Evolutionary conservation across 345 rosid genomes (phyloP).

Genomic region (Chamaenerion angustifolium): DNA sequence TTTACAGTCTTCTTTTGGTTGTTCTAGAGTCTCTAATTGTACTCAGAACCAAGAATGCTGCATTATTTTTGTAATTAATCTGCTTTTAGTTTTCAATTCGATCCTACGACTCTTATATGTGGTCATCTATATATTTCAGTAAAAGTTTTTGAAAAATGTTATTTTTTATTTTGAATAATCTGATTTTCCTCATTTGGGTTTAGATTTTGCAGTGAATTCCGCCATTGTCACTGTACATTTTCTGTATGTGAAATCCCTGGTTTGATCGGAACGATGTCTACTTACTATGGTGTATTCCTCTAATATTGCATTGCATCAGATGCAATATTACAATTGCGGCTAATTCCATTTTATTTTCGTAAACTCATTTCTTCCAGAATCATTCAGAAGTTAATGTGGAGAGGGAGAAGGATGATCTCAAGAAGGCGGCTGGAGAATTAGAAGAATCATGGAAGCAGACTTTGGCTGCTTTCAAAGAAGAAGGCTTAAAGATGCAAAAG

Average conservation of each 20-base stretch:
- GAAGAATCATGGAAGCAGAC: slow-evolving; percentile 80
- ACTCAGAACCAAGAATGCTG: too few species aligned
- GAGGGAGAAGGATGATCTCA: slow-evolving; percentile 25
- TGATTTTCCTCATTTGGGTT: background rate
- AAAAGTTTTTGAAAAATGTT: background rate
- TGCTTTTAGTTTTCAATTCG: too few species aligned
- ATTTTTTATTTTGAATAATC: background rate
- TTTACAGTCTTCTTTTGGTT: too few species aligned
- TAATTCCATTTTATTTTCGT: background rate
- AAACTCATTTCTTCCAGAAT: slow-evolving; percentile 17
- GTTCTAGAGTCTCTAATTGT: too few species aligned
- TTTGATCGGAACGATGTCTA: too few species aligned
- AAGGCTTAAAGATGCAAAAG: slow-evolving; percentile 61
- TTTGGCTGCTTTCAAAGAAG: slow-evolving; percentile 55
- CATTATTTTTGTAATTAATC: too few species aligned
- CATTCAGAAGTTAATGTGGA: slow-evolving; percentile 53
- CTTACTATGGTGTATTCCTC: too few species aligned
- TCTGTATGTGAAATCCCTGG: slow-evolving; percentile 25
- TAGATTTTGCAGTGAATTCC: too few species aligned
- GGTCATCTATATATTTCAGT: too few species aligned
- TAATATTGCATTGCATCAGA: too few species aligned
- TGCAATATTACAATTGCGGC: too few species aligned
- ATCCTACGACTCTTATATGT: too few species aligned
- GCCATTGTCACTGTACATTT: background rate
- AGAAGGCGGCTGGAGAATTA: slow-evolving; percentile 28